Percentiles rank a stretch among this genome's conserved stretches.
Conservation (phyloP, 352 stramenopile species). For the Pythium periplocum region DNA sequence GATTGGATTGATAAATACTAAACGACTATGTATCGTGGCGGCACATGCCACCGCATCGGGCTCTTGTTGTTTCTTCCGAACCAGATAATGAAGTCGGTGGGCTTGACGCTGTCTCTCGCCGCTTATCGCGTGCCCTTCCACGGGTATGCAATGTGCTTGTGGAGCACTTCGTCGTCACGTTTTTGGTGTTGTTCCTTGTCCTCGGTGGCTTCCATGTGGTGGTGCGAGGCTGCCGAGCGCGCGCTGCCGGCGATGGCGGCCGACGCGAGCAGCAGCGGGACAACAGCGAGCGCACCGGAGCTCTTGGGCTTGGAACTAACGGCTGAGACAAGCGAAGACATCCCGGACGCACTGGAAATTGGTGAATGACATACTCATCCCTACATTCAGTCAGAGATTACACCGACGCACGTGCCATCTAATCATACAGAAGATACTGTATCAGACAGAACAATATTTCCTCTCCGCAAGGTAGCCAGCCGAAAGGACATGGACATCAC, state of each 20-base stretch:
- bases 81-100: too few species aligned
- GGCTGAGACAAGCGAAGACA: slow-evolving; percentile 16
- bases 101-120: background rate
- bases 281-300: slow-evolving; percentile 32
- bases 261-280: slow-evolving; percentile 58
- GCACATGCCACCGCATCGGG: too few species aligned
- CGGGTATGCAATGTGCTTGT: slow-evolving; percentile 57
- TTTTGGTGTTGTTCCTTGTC: slow-evolving; percentile 26
- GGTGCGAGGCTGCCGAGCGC: slow-evolving; percentile 37
- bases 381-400: too few species aligned
- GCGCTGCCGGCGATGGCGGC: slow-evolving; percentile 59
- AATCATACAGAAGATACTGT: too few species aligned
- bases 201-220: slow-evolving; percentile 27
- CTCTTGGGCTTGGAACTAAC: slow-evolving; percentile 22
- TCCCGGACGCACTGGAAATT: background rate
- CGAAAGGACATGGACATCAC: too few species aligned
- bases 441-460: too few species aligned
- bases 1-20: too few species aligned
- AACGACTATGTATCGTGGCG: too few species aligned
- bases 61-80: too few species aligned
- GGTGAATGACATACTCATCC: too few species aligned
- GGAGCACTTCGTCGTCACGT: slow-evolving; percentile 35
- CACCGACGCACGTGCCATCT: too few species aligned
- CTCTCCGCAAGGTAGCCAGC: too few species aligned
- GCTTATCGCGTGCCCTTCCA: slow-evolving; percentile 67